Percentiles rank a stretch among this genome's conserved stretches.
These are phyloP conservation scores for Graphilbum sp. DNA, from an alignment of 2,329 filamentous ascomycete species.

Conservation along the genomic window DNA sequence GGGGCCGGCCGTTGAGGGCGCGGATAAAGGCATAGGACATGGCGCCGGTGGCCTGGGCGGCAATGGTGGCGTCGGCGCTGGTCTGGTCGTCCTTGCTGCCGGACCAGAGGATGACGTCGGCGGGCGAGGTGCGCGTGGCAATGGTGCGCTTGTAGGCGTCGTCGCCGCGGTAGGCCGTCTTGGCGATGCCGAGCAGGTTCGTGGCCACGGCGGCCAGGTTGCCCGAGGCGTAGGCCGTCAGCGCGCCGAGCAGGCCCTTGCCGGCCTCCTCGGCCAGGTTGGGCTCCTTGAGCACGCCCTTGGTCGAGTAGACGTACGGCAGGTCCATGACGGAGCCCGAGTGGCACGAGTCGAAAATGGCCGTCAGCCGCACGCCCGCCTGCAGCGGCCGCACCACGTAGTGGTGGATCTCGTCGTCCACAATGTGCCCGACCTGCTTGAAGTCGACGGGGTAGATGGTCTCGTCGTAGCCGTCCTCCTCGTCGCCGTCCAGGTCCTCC, in stretches of 20 bases:
- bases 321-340: conserved; percentile 63
- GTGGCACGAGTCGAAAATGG: conserved; percentile 71
- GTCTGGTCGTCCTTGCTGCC: conserved; percentile 94
- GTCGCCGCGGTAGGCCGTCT: conserved; percentile 63
- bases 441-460: conserved; percentile 68
- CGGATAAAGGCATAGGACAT: conserved; percentile 98
- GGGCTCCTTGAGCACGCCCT: conserved; percentile 66
- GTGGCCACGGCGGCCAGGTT: conserved; percentile 70
- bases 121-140: conserved; percentile 80
- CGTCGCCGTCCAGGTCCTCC: conserved; percentile 56
- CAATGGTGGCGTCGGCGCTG: conserved; percentile 81
- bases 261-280: conserved; percentile 69
- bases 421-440: conserved; percentile 47
- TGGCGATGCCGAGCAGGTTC: conserved; percentile 69
- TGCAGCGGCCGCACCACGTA: conserved; percentile 62
- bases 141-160: conserved; percentile 64
- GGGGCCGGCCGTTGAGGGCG: conserved; percentile 77
- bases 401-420: conserved; percentile 64
- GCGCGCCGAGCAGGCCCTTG: conserved; percentile 52
- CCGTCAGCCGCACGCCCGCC: conserved; percentile 69
- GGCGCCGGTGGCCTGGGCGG: conserved; percentile 78
- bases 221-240: conserved; percentile 66
- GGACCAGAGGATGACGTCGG: conserved; percentile 96
- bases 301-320: conserved; percentile 66
- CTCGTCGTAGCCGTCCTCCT: conserved; percentile 64